Base-by-base conservation (phyloP, 2,329 filamentous ascomycete species). In the Colletotrichum incanum region DNA sequence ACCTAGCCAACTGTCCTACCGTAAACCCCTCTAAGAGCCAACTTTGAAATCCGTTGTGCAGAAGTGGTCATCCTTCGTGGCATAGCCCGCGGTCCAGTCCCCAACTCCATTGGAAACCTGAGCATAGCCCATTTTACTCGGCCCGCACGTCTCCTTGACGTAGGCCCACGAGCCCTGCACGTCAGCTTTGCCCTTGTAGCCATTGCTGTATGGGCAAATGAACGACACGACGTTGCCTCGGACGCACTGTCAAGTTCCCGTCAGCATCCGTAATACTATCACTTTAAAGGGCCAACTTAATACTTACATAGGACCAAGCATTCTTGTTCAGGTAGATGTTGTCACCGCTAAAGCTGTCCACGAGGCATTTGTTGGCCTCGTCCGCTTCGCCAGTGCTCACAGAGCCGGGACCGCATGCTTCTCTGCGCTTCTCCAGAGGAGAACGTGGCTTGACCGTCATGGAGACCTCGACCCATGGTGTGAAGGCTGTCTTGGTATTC, bases 391-490 rank as follows among this genome's bases (percentile, higher is more conserved):
- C 43, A 11, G 43, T n/a, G 28, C 43, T 39, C 14, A 62, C 43
- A 6, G 8, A 49, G 20, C 43, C 39, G 12, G 56, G 39, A 5
- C 39, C 39, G 56, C 39, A 60, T 11, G 39, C 26, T n/a, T 60
- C 56, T 26, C 56, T 37, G 23, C 56, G 56, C 37, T 60, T 60
- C 56, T 45, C 39, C n/a, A 60, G 56, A 26, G 59, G 59, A 37
- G 59, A 50, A 4, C 28, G 43, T 28, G 26, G 18, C 43, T 49
- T 62, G 31, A 9, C 28, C 4, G 20, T 39, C 20, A 20, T 62
- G 20, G 28, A 20, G 26, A 62, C 3, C 28, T 62, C 26, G 3
- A 18, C 20, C 28, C 43, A 61, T 5, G 43, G 28, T 11, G 18
- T 49, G 41, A 61, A 61, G 20, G 26, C 23, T 12, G 58, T 61